Evolutionary conservation across 2,329 filamentous ascomycete species (phyloP), one percentile per base, ranked within the genome.

Genomic region (Colletotrichum paranaense): DNA sequence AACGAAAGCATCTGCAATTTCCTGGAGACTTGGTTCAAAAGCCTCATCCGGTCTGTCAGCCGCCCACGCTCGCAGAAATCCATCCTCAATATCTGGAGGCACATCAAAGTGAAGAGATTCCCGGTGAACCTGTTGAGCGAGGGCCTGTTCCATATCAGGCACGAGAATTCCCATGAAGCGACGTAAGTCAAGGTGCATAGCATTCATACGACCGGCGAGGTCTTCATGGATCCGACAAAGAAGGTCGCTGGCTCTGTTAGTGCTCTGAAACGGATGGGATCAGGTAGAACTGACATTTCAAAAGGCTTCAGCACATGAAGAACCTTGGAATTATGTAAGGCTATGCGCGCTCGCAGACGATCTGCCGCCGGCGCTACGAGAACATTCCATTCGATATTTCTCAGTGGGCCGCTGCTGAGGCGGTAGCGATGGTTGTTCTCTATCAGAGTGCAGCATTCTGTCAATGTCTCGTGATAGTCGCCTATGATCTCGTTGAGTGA

Each of bases 311-410:
- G 59, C 1, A 82, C 72, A 38, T 80, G 80, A 16, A 79, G 68
- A 8, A 83, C 76, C 67, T 81, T 82, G 24, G 79, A 78, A 68
- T 80, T 82, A 66, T 83, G 82, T 19, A 83, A 72, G n/a, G 75
- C 72, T 24, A 83, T 81, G 7, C 78, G 76, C 38, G 77, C 73
- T 6, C 81, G 79, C 8, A 83, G 75, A 28, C 77, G 76, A 24
- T 83, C 80, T 28, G 78, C 82, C 16, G 59, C 74, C 1, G 81
- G 81, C 60, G 81, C 79, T 6, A 82, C 80, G 16, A 82, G 75
- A 0, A 80, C 75, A 72, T 83, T 83, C 81, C 81, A 83, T 68
- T 81, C 79, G 26, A 83, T 75, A 72, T 81, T 83, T 26, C 76
- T 76, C 19, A 82, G 32, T 16, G 81, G 77, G 9, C 77, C 78